Evolutionary conservation across 176 grass and related monocot species (phyloP).

Genomic region (Thalia dealbata): DNA sequence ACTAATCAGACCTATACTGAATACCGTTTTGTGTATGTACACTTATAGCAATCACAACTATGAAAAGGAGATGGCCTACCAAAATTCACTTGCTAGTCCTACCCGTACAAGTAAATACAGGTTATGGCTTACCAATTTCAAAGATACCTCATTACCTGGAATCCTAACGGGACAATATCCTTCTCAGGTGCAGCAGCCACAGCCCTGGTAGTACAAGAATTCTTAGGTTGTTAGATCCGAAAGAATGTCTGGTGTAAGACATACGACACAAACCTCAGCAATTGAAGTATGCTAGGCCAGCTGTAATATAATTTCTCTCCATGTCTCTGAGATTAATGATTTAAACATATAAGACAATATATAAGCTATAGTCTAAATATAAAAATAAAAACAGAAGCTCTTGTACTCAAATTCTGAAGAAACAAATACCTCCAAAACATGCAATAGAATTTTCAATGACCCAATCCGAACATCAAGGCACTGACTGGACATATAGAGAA

Average conservation of each 20-base stretch:
- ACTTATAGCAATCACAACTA: not conserved
- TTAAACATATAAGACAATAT: not conserved
- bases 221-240: conserved; percentile 13
- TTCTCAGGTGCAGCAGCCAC: conserved; percentile 81
- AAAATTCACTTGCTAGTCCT: no score
- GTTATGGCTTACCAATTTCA: not conserved
- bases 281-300: conserved; percentile 81
- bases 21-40: not conserved
- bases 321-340: conserved; percentile 57
- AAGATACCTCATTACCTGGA: conserved; percentile 53
- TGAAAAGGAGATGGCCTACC: not conserved
- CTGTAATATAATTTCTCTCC: conserved; percentile 84
- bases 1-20: not conserved
- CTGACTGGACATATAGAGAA: conserved; percentile 76
- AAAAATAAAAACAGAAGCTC: not conserved
- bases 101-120: not conserved
- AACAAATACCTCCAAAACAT: conserved; percentile 81
- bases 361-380: not conserved
- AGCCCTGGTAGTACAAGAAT: conserved; percentile 37
- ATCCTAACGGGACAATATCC: conserved; percentile 84
- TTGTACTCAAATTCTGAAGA: not conserved
- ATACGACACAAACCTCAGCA: conserved; percentile 65
- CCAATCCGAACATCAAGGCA: conserved; percentile 75
- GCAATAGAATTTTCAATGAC: conserved; percentile 85
- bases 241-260: conserved; percentile 21